Base-by-base conservation (phyloP, 441 rosid species). In the Manihot esculenta region DNA sequence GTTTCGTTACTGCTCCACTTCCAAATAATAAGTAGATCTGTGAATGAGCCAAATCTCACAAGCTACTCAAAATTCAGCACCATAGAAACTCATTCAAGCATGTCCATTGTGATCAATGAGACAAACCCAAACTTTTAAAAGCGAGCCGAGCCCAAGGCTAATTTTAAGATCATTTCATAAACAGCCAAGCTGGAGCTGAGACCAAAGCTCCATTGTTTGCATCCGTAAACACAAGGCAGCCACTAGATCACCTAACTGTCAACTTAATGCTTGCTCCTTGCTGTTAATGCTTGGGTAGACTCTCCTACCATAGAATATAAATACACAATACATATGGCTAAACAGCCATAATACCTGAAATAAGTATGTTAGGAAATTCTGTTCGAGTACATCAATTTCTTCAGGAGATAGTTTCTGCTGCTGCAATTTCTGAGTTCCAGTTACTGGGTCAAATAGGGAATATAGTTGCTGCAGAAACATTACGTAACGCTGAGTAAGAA, bases 371-470 rank as follows among this genome's bases (percentile, higher is more conserved):
- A 94, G 80, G 72, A 94, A 94, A 70, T 89, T 88, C 71, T 87
- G 87, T 79, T 95, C 99, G 57, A 92, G 97, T 23, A 71, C 74
- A 76, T 90, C 94, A 73, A 91, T 78, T 80, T 90, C 97, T 15
- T 61, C 68, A 35, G 86, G 53, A 74, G 89, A 73, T 33, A 95
- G 77, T 27, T 85, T 84, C 80, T 92, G 98, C 81, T 86, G 98
- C 64, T 85, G 74, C 85, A 95, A 76, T 77, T 89, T 95, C 78
- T 81, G 83, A 26, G 88, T 80, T 74, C 99, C 99, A 47, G 79
- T 79, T 26, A 92, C 81, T 14, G 98, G 98, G 70, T 95, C 99
- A 54, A 95, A 95, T 69, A 92, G 88, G 59, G 99, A 89, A 81
- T 90, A 95, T 35, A 90, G 71, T 89, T 92, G 94, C 99, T 92